These are phyloP conservation scores for Teunomyces kruisii DNA, from an alignment of 805 yeast genomes.

Conservation along the genomic window DNA sequence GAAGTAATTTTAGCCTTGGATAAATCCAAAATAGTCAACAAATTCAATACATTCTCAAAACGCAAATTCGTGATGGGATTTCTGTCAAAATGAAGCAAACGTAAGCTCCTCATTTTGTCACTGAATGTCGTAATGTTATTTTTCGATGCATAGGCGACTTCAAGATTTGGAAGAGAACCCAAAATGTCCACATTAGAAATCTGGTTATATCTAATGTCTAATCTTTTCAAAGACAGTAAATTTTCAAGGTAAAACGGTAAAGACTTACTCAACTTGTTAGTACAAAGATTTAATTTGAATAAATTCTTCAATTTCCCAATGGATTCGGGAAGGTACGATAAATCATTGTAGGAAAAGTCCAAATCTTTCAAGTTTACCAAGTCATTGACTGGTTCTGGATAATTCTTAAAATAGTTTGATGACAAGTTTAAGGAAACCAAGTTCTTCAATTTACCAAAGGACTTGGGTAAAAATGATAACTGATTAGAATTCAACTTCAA, in stretches of 20 bases:
- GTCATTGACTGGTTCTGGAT: conserved; percentile 65
- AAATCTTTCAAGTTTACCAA: conserved; percentile 60
- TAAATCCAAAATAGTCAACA: conserved; percentile 70
- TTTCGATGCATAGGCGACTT: conserved; percentile 71
- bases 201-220: conserved; percentile 77
- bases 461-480: conserved; percentile 58
- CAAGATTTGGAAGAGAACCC: conserved; percentile 59
- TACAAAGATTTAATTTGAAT: conserved; percentile 69
- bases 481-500: conserved; percentile 77
- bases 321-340: conserved; percentile 58
- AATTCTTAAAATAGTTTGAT: conserved; percentile 64
- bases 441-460: conserved; percentile 54
- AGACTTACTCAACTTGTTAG: conserved; percentile 58
- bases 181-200: conserved; percentile 54
- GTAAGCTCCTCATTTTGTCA: conserved; percentile 59
- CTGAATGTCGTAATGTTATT: conserved; percentile 72
- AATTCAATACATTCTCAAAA: conserved; percentile 52
- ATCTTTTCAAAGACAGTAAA: conserved; percentile 58
- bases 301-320: conserved; percentile 60
- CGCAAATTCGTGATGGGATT: conserved; percentile 78
- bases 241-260: conserved; percentile 55
- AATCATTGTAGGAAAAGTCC: conserved; percentile 79
- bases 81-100: conserved; percentile 70
- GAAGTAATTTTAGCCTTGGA: conserved; percentile 81
- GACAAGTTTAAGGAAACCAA: conserved; percentile 69